Evolutionary conservation across 371 early-diverging fungal genomes (phyloP), one percentile per base, ranked within the genome.

Genomic region (Actinomortierella ambigua): DNA sequence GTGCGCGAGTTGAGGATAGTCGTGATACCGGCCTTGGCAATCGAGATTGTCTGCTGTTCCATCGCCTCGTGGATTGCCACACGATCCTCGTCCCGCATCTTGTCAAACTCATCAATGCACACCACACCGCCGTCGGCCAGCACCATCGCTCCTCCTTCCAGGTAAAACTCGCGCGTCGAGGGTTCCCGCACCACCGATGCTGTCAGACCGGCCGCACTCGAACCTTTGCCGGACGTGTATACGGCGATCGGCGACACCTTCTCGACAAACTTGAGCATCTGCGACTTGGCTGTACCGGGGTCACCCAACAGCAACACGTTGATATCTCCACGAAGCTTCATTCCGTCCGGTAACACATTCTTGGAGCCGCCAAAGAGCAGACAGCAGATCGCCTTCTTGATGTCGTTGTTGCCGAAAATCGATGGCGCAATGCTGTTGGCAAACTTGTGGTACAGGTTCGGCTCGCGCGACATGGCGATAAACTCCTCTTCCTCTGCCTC

Each of bases 31-130:
- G 99, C 99, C 81, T 99, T 99, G 53, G 99, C 99, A 67, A 99
- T 99, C 9, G 97, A 97, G 59, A 99, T 99, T 1, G 99, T 99
- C 78, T 99, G 99, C 82, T 99, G 99, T 84, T 99, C 99, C 99
- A 99, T 99, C 20, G 99, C 99, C 85, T 99, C 99, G 84, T 99
- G 99, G 71, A 99, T 99, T 22, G 99, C 99, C 0, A 99, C 99
- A 60, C 99, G 88, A 80, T 99, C 99, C 77, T 97, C 97, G 55
- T 99, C 98, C 68, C 98, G 85, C 99, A 99, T 99, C 84, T 99
- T 99, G 82, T 99, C 99, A 84, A 99, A 99, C 82, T 99, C 99
- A 85, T 99, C 99, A 79, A 99, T 99, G 82, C 99, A 99, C 44
- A 99, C 99, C 27, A 99, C 95, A 59, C 99, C 99, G 44, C 97